Evolutionary conservation across 2,329 filamentous ascomycete genomes (phyloP).

Genomic region (Cladophialophora chaetospira): DNA sequence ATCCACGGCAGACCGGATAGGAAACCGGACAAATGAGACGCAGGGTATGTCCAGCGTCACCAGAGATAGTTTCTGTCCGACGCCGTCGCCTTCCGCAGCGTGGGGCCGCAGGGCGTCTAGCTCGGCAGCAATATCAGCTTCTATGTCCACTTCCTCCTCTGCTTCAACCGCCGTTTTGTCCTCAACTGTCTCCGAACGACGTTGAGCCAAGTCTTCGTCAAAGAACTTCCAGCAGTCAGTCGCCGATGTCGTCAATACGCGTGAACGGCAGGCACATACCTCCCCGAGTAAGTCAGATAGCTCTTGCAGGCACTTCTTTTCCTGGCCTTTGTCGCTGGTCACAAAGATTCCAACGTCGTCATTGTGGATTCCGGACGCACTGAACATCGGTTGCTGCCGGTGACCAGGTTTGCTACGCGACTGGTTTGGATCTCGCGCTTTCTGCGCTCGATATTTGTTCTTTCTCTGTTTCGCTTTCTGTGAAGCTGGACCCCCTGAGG

Average conservation of each 20-base stretch:
- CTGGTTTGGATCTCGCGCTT: background rate
- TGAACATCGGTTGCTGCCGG: conserved; percentile 13
- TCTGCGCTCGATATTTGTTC: conserved; percentile 4
- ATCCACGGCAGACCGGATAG: conserved; percentile 40
- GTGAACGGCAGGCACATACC: conserved; percentile 45
- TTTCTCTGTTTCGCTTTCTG: conserved; percentile 3
- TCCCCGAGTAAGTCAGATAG: conserved; percentile 60
- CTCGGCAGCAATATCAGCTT: conserved; percentile 62
- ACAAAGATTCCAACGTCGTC: conserved; percentile 66
- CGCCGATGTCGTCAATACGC: background rate
- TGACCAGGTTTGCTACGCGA: background rate
- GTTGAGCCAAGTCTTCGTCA: background rate
- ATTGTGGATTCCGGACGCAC: conserved; percentile 40
- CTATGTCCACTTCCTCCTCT: conserved; percentile 56
- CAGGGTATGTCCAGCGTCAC: conserved; percentile 33
- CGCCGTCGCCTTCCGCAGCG: conserved; percentile 50
- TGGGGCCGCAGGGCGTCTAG: conserved; percentile 55
- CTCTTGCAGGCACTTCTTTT: conserved; percentile 61
- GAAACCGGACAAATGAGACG: conserved; percentile 31
- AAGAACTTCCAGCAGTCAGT: conserved; percentile 19
- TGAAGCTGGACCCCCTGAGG: background rate
- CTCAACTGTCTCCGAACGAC: background rate
- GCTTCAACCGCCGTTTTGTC: conserved; percentile 42
- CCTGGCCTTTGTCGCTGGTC: conserved; percentile 63
- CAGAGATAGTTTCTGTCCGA: conserved; percentile 16